phyloP scores from a whole-genome alignment of 192 early-diverging fungal species.

The Dissophora ornata region DNA sequence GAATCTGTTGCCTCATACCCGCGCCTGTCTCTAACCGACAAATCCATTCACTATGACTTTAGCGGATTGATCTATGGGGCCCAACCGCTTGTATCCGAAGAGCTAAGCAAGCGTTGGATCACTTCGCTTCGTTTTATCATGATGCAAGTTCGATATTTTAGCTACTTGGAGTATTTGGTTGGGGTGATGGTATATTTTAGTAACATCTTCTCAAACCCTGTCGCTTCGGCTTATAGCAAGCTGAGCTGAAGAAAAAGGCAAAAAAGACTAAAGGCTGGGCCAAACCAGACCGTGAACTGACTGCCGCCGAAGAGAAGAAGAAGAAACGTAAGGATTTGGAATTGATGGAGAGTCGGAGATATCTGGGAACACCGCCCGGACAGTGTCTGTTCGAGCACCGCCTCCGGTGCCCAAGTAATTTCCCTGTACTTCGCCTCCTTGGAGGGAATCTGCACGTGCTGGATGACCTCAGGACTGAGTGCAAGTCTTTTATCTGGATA shows the following conservation, averaged over 20 bases:
- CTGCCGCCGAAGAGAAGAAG: slow-evolving; percentile 28
- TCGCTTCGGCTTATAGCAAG: too few species aligned
- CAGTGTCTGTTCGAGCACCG: slow-evolving; percentile 11
- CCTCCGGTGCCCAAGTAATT: slow-evolving; percentile 24
- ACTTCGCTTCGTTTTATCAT: slow-evolving; percentile 11
- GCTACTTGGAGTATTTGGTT: too few species aligned
- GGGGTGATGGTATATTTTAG: too few species aligned
- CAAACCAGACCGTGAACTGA: slow-evolving; percentile 39
- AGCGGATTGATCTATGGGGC: slow-evolving; percentile 43
- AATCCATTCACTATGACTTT: not conserved
- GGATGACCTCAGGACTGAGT: slow-evolving; percentile 19
- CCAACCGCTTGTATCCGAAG: slow-evolving; percentile 11
- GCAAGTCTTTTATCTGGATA: slow-evolving; percentile 40
- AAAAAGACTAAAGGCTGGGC: slow-evolving; percentile 37
- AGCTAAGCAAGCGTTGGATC: slow-evolving; percentile 19
- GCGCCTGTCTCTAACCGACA: too few species aligned
- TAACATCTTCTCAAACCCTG: too few species aligned
- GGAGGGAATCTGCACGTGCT: slow-evolving; percentile 25
- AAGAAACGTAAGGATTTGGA: slow-evolving; percentile 8
- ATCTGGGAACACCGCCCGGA: slow-evolving; percentile 12
- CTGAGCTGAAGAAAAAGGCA: slow-evolving; percentile 10
- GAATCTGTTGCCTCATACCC: too few species aligned
- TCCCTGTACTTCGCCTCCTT: slow-evolving; percentile 11
- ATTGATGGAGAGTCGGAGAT: slow-evolving; percentile 9
- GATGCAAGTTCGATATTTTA: slow-evolving; percentile 16